Percentiles rank a stretch among this genome's conserved stretches.
Evolutionary conservation across 202 grass and related monocot species (phyloP).

Genomic region (Dendrocalamus latiflorus): DNA sequence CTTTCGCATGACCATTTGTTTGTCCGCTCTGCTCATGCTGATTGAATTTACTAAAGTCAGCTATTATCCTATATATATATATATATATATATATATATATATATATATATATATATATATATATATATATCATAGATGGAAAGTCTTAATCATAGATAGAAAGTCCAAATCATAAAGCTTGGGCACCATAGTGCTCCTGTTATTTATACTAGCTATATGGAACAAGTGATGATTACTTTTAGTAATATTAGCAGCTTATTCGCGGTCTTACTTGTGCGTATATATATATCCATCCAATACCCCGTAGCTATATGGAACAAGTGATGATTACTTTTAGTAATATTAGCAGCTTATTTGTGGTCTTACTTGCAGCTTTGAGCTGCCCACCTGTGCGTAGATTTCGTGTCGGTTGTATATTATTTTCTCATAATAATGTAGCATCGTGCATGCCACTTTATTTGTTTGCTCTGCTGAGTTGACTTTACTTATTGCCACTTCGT

Average conservation of each 20-base stretch:
- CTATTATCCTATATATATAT: too few relatives aligned
- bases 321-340: background rate
- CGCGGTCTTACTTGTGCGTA: too few relatives aligned
- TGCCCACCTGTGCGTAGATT: background rate
- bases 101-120: too few relatives aligned
- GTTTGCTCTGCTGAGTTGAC: background rate
- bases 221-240: too few relatives aligned
- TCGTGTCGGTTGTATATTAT: background rate
- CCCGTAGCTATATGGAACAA: background rate
- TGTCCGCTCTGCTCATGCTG: background rate
- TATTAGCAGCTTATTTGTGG: background rate
- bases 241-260: too few relatives aligned
- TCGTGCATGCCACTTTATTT: background rate
- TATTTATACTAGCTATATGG: too few relatives aligned
- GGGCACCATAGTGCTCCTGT: too few relatives aligned
- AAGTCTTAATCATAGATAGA: too few relatives aligned
- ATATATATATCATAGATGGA: too few relatives aligned
- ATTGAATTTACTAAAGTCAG: background rate
- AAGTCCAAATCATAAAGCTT: too few relatives aligned
- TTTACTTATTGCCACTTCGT: background rate
- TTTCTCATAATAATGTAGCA: background rate
- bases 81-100: too few relatives aligned
- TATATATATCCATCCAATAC: too few relatives aligned
- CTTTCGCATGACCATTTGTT: background rate
- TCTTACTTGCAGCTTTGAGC: background rate